A percentile compares a stretch with the other conserved stretches of the same genome.
Conservation (phyloP, 768 basidiomycete species). For the Kwoniella mangroviensis region DNA sequence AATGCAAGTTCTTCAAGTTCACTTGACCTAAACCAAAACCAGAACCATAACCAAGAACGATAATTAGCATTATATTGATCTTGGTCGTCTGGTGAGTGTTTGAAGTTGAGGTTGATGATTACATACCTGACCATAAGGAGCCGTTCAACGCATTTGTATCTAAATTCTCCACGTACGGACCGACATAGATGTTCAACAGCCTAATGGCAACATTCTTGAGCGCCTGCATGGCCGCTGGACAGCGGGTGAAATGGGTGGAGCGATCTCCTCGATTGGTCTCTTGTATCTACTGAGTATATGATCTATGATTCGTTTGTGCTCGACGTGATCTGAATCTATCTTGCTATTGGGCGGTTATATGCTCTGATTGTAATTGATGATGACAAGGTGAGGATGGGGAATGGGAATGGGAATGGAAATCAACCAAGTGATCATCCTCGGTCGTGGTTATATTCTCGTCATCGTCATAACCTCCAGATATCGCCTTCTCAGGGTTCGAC, state of each 20-base stretch:
- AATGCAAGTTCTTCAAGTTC: conserved; percentile 64
- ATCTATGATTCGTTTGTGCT: background rate
- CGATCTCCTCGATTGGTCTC: background rate
- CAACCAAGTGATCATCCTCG: background rate
- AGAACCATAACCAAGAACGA: background rate
- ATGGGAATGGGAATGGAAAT: background rate
- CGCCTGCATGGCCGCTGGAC: conserved; percentile 39
- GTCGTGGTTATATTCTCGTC: background rate
- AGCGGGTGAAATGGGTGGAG: conserved; percentile 4
- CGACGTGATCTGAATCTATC: background rate
- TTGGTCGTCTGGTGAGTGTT: background rate
- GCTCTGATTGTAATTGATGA: background rate
- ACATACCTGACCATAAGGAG: conserved; percentile 58
- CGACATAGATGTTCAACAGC: conserved; percentile 82
- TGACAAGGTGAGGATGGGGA: background rate
- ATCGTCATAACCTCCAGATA: background rate
- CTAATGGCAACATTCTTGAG: conserved; percentile 46
- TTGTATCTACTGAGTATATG: background rate
- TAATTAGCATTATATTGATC: background rate
- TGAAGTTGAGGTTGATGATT: background rate
- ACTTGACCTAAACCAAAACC: conserved; percentile 10
- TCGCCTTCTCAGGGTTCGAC: too few relatives aligned
- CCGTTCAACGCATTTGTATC: conserved; percentile 94
- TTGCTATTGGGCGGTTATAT: background rate
- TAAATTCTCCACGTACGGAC: conserved; percentile 94